phyloP scores from a whole-genome alignment of 805 yeast genomes.

The Barnettozyma botsteinii region DNA sequence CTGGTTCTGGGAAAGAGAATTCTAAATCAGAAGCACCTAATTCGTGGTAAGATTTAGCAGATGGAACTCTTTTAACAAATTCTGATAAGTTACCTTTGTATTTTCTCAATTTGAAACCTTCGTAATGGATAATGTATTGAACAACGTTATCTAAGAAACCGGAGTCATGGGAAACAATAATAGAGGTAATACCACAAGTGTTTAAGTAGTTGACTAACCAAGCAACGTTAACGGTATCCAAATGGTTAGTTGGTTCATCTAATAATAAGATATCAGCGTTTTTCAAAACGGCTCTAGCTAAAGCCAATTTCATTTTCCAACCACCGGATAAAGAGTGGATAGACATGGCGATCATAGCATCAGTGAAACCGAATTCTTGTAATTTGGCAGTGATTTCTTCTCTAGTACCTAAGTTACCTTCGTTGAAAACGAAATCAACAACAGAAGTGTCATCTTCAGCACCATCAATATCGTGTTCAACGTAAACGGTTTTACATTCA shows the following conservation, averaged over 20 bases:
- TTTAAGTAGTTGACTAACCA: conserved; percentile 99
- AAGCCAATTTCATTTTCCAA: conserved; percentile 99
- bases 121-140: conserved; percentile 99
- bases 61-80: conserved; percentile 97
- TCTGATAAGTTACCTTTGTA: conserved; percentile 99
- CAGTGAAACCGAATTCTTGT: conserved; percentile 87
- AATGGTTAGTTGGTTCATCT: conserved; percentile 99
- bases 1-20: conserved; percentile 99
- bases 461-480: conserved; percentile 99
- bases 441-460: conserved; percentile 95
- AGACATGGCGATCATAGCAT: conserved; percentile 90
- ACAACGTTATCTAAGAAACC: conserved; percentile 97
- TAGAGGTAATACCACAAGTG: conserved; percentile 98
- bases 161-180: conserved; percentile 98
- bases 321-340: conserved; percentile 98
- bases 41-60: conserved; percentile 98
- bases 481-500: conserved; percentile 98
- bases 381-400: conserved; percentile 72
- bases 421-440: conserved; percentile 82
- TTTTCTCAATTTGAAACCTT: conserved; percentile 99
- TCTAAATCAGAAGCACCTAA: conserved; percentile 96
- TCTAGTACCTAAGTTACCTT: conserved; percentile 60
- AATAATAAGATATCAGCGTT: conserved; percentile 96
- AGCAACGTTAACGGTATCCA: conserved; percentile 99
- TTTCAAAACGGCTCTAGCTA: conserved; percentile 98